Evolutionary conservation across 2,329 filamentous ascomycete species (phyloP), one percentile per base, ranked within the genome.

Genomic region (Calycina herbarum): DNA sequence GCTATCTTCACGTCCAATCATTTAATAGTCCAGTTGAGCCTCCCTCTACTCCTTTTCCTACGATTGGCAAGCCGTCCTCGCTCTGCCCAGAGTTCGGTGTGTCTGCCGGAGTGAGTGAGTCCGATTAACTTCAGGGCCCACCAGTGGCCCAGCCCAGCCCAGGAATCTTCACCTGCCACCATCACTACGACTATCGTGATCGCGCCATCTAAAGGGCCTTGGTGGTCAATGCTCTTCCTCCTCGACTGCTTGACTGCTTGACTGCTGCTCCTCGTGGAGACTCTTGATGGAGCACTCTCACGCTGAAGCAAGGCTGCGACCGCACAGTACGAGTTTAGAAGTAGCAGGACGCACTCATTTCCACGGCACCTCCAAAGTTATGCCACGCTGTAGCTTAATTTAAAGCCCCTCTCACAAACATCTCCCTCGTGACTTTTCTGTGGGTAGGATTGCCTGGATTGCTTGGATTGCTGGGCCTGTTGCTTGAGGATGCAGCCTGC

Each of bases 401-500:
- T 24, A 51, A 51, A 20, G 7, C 20, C 48, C 20, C 8, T 51
- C 38, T 40, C 38, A 15, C 38, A 40, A 15, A 20, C 48, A 24
- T 24, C 7, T n/a, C 20, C 20, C 20, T 51, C 20, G 45, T 51
- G 45, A 51, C n/a, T 11, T 51, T 11, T 54, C 48, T 5, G 20
- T 24, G 48, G 45, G n/a, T 10, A 54, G 48, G 48, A 24, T 54
- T 10, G 20, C 27, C 27, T 29, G 27, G 27, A 29, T 29, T 29
- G 27, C 27, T 4, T 29, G 27, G 27, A 29, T 29, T 29, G 27
- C 27, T 10, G 11, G 48, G 48, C 20, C 20, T 54, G 48, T 54
- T 24, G 8, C 29, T 48, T 48, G 24, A 57, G 61, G 57, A 57
- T 45, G 59, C 54, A 33, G 45, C 33, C 24, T 62, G 59, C 64